Evolutionary conservation across 2,329 filamentous ascomycete genomes (phyloP), one percentile per base, ranked within the genome.

Genomic region (Alternaria brassicae): DNA sequence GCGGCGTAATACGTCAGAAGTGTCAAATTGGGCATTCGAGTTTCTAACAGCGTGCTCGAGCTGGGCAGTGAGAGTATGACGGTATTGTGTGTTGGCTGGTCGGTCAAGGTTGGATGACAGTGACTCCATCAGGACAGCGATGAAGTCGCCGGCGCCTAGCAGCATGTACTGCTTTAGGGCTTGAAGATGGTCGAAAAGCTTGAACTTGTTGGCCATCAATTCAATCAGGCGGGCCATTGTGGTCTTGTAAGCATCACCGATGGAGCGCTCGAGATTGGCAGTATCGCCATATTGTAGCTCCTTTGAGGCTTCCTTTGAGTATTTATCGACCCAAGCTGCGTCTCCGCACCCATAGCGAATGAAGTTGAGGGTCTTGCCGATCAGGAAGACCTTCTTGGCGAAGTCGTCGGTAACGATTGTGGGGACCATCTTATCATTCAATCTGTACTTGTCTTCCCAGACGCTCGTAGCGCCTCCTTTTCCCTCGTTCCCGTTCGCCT

Each of bases 291-390:
- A 98, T 48, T 88, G 87, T 32, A 99, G 84, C 78, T 97, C 92
- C 78, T 95, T 96, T 9, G 93, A 97, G 1, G 93, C 91, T 49
- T 89, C 90, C 74, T 96, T 97, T 27, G 93, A 97, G 79, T 99
- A 98, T 30, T 89, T 89, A 73, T 97, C 93, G 2, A 99, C 95
- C 95, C 95, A 99, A 30, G 89, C 88, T 23, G 93, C 92, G 76
- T 99, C 96, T 8, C 90, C 90, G 75, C 95, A 99, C 67, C 93
- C 94, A 78, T 97, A 93, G 23, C 95, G 89, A 75, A 99, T 97
- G 78, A 99, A 99, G 78, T 99, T 99, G 54, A 99, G 85, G 4
- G 93, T 97, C 78, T 99, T 99, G 56, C 95, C 95, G 69, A 99
- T 99, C 7, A 99, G 81, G 71, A 98, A 98, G 6, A 99, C 92